Conservation (phyloP, 2,329 filamentous ascomycete genomes). For the Diaporthe destruens region DNA sequence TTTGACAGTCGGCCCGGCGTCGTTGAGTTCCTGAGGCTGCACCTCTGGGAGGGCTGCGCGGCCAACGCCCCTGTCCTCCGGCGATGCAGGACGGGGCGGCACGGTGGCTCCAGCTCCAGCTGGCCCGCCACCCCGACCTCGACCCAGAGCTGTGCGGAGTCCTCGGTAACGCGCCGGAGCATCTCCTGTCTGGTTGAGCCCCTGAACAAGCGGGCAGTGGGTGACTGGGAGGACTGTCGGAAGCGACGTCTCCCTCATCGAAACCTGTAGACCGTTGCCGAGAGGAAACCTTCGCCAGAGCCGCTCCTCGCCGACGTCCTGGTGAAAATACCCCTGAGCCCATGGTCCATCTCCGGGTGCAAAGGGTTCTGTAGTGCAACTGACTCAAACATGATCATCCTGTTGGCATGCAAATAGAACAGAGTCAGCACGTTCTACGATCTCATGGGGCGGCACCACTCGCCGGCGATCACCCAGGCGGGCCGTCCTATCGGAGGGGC, state of each 20-base stretch:
- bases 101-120: constrained; percentile 60
- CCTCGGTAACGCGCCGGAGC: constrained; percentile 64
- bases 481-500: constrained; percentile 41
- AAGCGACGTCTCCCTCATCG: constrained; percentile 76
- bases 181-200: constrained; percentile 63
- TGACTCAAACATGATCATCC: constrained; percentile 72
- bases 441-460: constrained; percentile 65
- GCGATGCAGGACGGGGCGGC: constrained; percentile 76
- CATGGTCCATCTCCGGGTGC: constrained; percentile 74
- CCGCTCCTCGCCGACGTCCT: constrained; percentile 41
- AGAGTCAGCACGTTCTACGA: constrained; percentile 74
- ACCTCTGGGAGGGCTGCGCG: constrained; percentile 69
- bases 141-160: constrained; percentile 54
- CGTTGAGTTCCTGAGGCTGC: constrained; percentile 9
- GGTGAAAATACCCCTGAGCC: constrained; percentile 60
- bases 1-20: background rate
- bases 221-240: constrained; percentile 81
- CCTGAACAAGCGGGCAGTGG: constrained; percentile 83
- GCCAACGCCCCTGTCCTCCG: constrained; percentile 73
- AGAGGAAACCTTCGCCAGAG: constrained; percentile 44
- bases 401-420: constrained; percentile 72
- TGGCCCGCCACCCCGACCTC: constrained; percentile 48
- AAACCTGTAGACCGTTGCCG: constrained; percentile 66
- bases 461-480: constrained; percentile 43
- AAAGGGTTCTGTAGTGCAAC: constrained; percentile 80